These are phyloP conservation scores for Quercus phellos DNA, from an alignment of 331 rosid genomes.

Conservation along the genomic window DNA sequence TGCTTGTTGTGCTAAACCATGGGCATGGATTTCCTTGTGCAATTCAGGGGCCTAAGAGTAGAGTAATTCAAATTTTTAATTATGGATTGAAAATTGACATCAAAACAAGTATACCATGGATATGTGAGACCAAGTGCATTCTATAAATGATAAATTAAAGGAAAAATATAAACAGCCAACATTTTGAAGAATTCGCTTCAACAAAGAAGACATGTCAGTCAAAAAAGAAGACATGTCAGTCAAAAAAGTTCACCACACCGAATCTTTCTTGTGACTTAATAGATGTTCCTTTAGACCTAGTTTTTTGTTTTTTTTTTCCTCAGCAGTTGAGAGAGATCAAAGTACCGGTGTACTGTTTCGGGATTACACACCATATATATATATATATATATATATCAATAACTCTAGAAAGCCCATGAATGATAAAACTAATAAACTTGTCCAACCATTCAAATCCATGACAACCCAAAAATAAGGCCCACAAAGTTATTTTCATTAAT, in stretches of 20 bases:
- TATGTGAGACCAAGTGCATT: not conserved
- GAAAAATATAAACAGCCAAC: not conserved
- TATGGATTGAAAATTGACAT: not conserved
- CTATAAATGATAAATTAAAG: not conserved
- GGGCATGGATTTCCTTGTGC: slow-evolving; percentile 64
- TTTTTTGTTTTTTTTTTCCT: not conserved
- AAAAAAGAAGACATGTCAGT: not conserved
- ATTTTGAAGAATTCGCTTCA: not conserved
- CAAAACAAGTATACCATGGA: not conserved
- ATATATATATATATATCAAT: too few relatives aligned
- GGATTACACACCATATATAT: too few relatives aligned
- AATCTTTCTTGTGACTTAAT: not conserved
- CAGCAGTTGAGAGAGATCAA: too few relatives aligned
- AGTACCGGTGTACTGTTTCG: too few relatives aligned
- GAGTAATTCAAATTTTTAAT: not conserved
- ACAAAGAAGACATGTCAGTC: not conserved
- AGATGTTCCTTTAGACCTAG: not conserved
- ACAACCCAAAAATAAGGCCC: too few relatives aligned
- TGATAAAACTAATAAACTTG: too few relatives aligned
- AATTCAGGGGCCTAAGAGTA: slow-evolving; percentile 64
- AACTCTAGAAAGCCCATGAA: too few relatives aligned
- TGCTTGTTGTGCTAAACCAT: slow-evolving; percentile 53
- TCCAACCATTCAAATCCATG: too few relatives aligned
- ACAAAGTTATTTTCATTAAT: too few relatives aligned
- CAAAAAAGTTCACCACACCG: not conserved